These are phyloP conservation scores for Lactarius sp. DNA, from an alignment of 768 basidiomycete species.

Conservation along the genomic window DNA sequence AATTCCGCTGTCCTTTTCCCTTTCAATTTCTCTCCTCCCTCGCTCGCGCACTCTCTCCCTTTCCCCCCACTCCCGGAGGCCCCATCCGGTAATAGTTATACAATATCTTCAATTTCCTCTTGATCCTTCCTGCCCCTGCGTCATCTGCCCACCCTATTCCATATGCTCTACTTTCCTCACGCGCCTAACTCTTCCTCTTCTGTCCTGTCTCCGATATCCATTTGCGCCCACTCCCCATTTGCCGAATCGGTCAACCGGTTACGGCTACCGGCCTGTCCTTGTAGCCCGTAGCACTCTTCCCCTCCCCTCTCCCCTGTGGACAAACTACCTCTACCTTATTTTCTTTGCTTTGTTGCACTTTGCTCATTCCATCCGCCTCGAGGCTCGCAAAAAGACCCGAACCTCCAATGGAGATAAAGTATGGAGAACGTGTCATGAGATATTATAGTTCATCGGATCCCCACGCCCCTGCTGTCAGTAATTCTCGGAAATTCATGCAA, in stretches of 20 bases:
- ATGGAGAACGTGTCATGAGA: not conserved
- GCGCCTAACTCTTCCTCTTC: slow-evolving; percentile 12
- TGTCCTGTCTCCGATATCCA: slow-evolving; percentile 9
- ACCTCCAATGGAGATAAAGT: not conserved
- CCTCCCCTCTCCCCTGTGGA: not conserved
- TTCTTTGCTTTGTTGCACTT: not conserved
- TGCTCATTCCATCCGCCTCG: not conserved
- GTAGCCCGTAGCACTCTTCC: not conserved
- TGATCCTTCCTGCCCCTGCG: slow-evolving; percentile 9
- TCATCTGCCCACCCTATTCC: slow-evolving; percentile 11
- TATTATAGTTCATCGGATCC: not conserved
- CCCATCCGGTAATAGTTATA: slow-evolving; percentile 18
- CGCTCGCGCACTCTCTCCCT: not conserved
- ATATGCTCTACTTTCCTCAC: slow-evolving; percentile 2
- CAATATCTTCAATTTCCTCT: slow-evolving; percentile 14
- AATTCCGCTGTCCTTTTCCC: not conserved
- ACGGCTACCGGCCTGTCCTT: not conserved
- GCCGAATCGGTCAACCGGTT: slow-evolving; percentile 11
- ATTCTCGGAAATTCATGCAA: slow-evolving; percentile 13
- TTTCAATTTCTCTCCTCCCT: not conserved
- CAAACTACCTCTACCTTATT: not conserved
- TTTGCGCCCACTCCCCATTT: slow-evolving; percentile 13
- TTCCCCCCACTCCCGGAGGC: not conserved
- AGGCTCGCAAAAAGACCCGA: not conserved
- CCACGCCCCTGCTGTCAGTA: slow-evolving; percentile 7